Percentiles rank a stretch among this genome's conserved stretches.
Evolutionary conservation across 805 yeast genomes (phyloP).

Genomic region (Hanseniaspora hatyaiensis): DNA sequence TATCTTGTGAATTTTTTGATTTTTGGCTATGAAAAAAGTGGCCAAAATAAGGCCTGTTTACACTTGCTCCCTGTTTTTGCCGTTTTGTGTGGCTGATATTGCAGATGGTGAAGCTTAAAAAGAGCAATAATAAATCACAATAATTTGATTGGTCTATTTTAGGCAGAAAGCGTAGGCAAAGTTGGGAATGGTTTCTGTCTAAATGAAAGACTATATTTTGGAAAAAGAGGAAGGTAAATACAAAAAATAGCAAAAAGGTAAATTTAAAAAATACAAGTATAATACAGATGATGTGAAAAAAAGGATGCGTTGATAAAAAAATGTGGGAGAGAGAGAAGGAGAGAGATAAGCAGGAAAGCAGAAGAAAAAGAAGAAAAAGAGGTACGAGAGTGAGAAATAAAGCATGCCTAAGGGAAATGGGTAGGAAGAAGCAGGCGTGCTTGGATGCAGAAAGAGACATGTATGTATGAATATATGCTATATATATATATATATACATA

Average conservation of each 20-base stretch:
- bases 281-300: not conserved
- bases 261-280: no score
- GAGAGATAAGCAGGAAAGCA: not conserved
- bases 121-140: not conserved
- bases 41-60: slow-evolving; percentile 1
- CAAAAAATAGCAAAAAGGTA: not conserved
- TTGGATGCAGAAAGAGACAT: no score
- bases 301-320: not conserved
- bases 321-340: not conserved
- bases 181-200: not conserved
- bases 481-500: no score
- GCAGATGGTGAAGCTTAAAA: not conserved
- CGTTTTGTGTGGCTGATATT: not conserved
- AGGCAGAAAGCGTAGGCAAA: not conserved
- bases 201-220: not conserved
- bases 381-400: not conserved
- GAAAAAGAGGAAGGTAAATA: not conserved
- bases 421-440: no score
- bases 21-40: not conserved
- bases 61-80: not conserved
- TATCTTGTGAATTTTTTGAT: not conserved
- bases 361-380: not conserved
- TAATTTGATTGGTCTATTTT: not conserved
- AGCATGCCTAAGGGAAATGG: no score
- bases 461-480: no score